These are phyloP conservation scores for Metschnikowia cubensis DNA, from an alignment of 805 yeast genomes.

Conservation along the genomic window DNA sequence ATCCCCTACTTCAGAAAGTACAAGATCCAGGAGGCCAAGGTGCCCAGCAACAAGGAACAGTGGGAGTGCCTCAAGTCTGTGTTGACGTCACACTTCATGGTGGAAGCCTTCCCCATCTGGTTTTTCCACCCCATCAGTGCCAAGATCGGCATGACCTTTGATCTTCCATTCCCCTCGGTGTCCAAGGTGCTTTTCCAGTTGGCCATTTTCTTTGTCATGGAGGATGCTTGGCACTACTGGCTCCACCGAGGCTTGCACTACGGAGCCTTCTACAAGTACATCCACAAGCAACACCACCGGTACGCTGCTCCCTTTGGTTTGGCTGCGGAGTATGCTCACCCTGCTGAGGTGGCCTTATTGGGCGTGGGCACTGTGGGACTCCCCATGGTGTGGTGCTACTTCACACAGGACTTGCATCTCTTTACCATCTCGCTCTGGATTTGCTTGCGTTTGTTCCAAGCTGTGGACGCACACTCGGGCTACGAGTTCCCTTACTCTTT, in stretches of 20 bases:
- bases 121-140: constrained; percentile 55
- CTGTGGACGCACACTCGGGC: constrained; percentile 60
- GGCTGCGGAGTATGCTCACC: constrained; percentile 61
- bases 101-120: constrained; percentile 62
- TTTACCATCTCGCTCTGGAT: constrained; percentile 55
- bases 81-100: constrained; percentile 51
- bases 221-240: constrained; percentile 61
- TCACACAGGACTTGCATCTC: constrained; percentile 45
- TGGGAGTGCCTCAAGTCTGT: constrained; percentile 62
- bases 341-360: constrained; percentile 52
- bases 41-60: constrained; percentile 53
- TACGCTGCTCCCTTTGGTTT: constrained; percentile 63
- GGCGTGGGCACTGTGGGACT: constrained; percentile 61
- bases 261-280: constrained; percentile 52
- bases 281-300: constrained; percentile 58
- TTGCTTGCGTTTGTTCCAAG: constrained; percentile 49
- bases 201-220: constrained; percentile 48
- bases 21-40: constrained; percentile 51
- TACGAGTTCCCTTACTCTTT: constrained; percentile 62
- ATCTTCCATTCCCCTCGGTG: constrained; percentile 51
- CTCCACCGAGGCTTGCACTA: constrained; percentile 54
- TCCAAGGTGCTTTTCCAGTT: constrained; percentile 42
- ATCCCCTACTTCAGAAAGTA: constrained; percentile 49
- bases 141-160: constrained; percentile 44
- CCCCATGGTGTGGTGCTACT: constrained; percentile 51